These are phyloP conservation scores for Gynostemma pentaphyllum DNA, from an alignment of 306 rosid species.

Conservation along the genomic window DNA sequence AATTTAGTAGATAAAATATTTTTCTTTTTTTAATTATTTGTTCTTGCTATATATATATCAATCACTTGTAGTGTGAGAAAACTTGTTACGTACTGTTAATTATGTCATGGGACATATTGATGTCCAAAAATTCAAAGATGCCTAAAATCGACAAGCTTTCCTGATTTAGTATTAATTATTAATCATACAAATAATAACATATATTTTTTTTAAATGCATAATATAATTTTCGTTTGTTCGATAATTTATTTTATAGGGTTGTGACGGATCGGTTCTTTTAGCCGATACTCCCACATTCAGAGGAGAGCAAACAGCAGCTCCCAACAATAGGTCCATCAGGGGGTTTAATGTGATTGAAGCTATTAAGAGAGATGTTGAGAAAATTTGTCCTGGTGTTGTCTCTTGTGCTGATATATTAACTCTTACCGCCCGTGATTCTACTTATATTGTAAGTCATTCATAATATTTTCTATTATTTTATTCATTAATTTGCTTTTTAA, in stretches of 20 bases:
- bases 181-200: too few relatives aligned
- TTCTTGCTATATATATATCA: too few relatives aligned
- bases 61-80: too few relatives aligned
- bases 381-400: slow-evolving; percentile 48
- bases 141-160: too few relatives aligned
- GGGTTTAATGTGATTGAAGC: slow-evolving; percentile 49
- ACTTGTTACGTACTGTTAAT: too few relatives aligned
- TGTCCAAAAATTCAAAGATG: too few relatives aligned
- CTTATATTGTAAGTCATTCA: neutral
- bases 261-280: slow-evolving; percentile 68
- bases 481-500: neutral
- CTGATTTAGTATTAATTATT: too few relatives aligned
- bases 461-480: neutral
- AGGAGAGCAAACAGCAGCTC: slow-evolving; percentile 66
- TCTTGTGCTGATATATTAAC: slow-evolving; percentile 78
- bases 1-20: too few relatives aligned
- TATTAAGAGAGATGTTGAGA: slow-evolving; percentile 43
- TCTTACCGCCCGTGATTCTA: slow-evolving; percentile 60
- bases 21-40: too few relatives aligned
- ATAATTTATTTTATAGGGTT: slow-evolving; percentile 39
- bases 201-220: too few relatives aligned
- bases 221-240: too few relatives aligned
- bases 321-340: slow-evolving; percentile 44
- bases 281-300: slow-evolving; percentile 43
- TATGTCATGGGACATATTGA: too few relatives aligned